These are phyloP conservation scores for Colletotrichum tabaci DNA, from an alignment of 2,329 filamentous ascomycete genomes.

Conservation along the genomic window DNA sequence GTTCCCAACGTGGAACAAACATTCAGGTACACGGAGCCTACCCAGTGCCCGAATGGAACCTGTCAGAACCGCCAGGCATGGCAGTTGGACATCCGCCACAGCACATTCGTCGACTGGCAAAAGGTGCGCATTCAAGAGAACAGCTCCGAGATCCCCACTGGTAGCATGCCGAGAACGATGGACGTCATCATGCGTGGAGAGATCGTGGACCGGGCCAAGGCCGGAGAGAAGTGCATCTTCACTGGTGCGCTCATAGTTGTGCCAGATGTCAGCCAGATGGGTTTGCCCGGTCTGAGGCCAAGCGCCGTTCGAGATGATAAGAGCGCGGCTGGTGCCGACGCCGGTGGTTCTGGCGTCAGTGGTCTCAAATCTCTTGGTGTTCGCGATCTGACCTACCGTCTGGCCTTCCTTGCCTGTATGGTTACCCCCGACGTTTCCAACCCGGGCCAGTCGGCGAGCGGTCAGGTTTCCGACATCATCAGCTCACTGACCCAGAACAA, in stretches of 20 bases:
- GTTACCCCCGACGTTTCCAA: slow-evolving; percentile 89
- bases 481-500: slow-evolving; percentile 84
- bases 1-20: slow-evolving; percentile 96
- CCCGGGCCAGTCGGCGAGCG: slow-evolving; percentile 80
- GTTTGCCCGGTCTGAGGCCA: slow-evolving; percentile 86
- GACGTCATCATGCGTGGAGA: slow-evolving; percentile 96
- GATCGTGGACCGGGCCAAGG: slow-evolving; percentile 97
- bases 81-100: slow-evolving; percentile 96
- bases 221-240: slow-evolving; percentile 98
- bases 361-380: slow-evolving; percentile 95
- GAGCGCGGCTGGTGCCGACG: slow-evolving; percentile 80
- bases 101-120: slow-evolving; percentile 99
- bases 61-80: slow-evolving; percentile 94
- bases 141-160: slow-evolving; percentile 96
- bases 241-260: slow-evolving; percentile 97
- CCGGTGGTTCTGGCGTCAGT: slow-evolving; percentile 85
- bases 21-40: slow-evolving; percentile 97
- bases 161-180: slow-evolving; percentile 98
- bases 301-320: slow-evolving; percentile 88
- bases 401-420: slow-evolving; percentile 98
- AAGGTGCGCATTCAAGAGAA: slow-evolving; percentile 99
- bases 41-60: slow-evolving; percentile 89
- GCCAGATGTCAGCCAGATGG: slow-evolving; percentile 94
- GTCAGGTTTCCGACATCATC: slow-evolving; percentile 87
- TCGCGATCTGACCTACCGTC: slow-evolving; percentile 91